Evolutionary conservation across 2,329 filamentous ascomycete genomes (phyloP).

Genomic region (Aspergillus sp.): DNA sequence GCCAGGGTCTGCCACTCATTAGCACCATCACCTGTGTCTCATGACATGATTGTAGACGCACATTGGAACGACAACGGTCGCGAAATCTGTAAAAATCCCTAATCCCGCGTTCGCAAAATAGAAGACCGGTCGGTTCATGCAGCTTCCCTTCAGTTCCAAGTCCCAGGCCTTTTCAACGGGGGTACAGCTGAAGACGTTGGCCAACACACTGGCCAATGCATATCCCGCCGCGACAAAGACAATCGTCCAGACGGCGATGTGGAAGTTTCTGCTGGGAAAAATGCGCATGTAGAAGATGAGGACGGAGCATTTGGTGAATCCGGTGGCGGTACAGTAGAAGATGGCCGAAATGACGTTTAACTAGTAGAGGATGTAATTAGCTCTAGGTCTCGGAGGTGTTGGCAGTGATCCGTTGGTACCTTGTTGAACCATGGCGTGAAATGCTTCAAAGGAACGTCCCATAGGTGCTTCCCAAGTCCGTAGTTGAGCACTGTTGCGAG

Average conservation of each 20-base stretch:
- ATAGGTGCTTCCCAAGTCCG: slow-evolving; percentile 29
- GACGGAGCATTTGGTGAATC: slow-evolving; percentile 31
- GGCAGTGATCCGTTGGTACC: slow-evolving; percentile 8
- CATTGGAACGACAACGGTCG: slow-evolving; percentile 29
- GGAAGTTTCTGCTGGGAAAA: slow-evolving; percentile 27
- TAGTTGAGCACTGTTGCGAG: slow-evolving; percentile 23
- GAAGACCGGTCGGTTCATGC: slow-evolving; percentile 28
- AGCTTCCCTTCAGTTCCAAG: slow-evolving; percentile 17
- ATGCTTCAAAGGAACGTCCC: slow-evolving; percentile 22
- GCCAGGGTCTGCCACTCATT: slow-evolving; percentile 21
- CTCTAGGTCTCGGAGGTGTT: too few relatives aligned
- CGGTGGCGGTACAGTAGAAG: slow-evolving; percentile 28
- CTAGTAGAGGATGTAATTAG: slow-evolving; percentile 9
- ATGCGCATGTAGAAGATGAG: slow-evolving; percentile 30
- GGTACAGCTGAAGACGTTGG: slow-evolving; percentile 26
- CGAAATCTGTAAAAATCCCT: slow-evolving; percentile 29
- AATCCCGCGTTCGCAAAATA: slow-evolving; percentile 30
- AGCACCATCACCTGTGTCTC: background rate
- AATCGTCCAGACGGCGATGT: slow-evolving; percentile 21
- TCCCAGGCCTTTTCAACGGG: slow-evolving; percentile 29
- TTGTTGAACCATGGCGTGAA: slow-evolving; percentile 24
- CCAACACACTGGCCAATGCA: slow-evolving; percentile 25
- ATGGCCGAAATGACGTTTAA: slow-evolving; percentile 28
- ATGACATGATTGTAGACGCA: slow-evolving; percentile 10
- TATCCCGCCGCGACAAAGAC: slow-evolving; percentile 27